phyloP scores from a whole-genome alignment of 305 asterid species.

The Lippia alba region DNA sequence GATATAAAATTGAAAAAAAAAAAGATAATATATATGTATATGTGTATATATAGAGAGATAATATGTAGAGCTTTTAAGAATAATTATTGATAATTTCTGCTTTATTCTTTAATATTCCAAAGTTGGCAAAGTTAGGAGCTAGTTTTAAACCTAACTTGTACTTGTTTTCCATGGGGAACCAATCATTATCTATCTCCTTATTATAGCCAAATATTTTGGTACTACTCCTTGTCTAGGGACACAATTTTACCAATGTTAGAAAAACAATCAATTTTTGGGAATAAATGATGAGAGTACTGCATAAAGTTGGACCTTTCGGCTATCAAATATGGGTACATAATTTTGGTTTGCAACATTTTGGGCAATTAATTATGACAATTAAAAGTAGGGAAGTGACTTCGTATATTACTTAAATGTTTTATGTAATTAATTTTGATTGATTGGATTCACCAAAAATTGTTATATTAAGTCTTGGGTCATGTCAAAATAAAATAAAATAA shows the following conservation, averaged over 20 bases:
- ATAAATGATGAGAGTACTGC: conserved; percentile 5
- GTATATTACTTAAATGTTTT: too few species aligned
- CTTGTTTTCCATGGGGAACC: conserved; percentile 23
- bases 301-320: not conserved
- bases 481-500: too few species aligned
- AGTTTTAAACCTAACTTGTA: conserved; percentile 20
- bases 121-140: conserved; percentile 21
- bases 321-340: not conserved
- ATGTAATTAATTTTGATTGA: too few species aligned
- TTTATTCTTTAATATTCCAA: conserved; percentile 1
- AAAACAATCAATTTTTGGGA: not conserved
- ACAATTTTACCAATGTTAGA: conserved; percentile 27
- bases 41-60: too few species aligned
- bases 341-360: conserved; percentile 7
- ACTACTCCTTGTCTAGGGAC: not conserved
- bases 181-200: conserved; percentile 31
- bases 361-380: not conserved
- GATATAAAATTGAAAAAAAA: too few species aligned
- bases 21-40: too few species aligned
- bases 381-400: not conserved
- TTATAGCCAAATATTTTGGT: conserved; percentile 17
- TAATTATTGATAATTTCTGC: not conserved
- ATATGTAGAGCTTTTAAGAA: too few species aligned
- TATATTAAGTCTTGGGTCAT: not conserved
- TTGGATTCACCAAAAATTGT: too few species aligned